phyloP scores from a whole-genome alignment of 176 grass and related monocot genomes.

The Oryza australiensis region DNA sequence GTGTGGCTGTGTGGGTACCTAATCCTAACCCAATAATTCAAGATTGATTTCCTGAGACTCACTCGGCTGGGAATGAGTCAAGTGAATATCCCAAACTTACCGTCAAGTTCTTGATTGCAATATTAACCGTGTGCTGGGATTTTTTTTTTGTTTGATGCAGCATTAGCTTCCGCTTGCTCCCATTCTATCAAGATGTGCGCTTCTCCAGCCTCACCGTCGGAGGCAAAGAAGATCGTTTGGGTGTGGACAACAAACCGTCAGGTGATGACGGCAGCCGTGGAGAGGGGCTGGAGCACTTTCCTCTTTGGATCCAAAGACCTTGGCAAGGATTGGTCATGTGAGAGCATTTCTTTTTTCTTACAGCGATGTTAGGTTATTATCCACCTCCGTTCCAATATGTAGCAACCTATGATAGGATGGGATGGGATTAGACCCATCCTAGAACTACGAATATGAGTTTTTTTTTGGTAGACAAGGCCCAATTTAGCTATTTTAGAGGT shows the following conservation, averaged over 20 bases:
- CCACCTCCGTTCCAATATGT: too few relatives aligned
- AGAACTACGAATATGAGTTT: too few relatives aligned
- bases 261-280: slow-evolving; percentile 80
- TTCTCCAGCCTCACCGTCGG: background rate
- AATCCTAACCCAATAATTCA: background rate
- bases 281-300: slow-evolving; percentile 94
- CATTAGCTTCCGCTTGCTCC: background rate
- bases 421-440: too few relatives aligned
- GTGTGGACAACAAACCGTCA: slow-evolving; percentile 81
- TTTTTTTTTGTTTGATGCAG: slow-evolving; percentile 29
- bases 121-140: slow-evolving; percentile 10
- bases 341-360: slow-evolving; percentile 12
- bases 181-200: slow-evolving; percentile 38
- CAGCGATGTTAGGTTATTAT: background rate
- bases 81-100: background rate
- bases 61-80: background rate
- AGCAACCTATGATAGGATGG: too few relatives aligned
- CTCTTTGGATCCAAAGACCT: slow-evolving; percentile 78
- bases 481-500: background rate
- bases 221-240: slow-evolving; percentile 73
- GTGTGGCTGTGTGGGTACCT: background rate
- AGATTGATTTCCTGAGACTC: background rate
- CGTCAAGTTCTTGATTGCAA: background rate
- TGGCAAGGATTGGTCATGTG: slow-evolving; percentile 82
- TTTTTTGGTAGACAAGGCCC: background rate